Conservation (phyloP, 2,329 filamentous ascomycete species). For the Trichophyton rubrum region DNA sequence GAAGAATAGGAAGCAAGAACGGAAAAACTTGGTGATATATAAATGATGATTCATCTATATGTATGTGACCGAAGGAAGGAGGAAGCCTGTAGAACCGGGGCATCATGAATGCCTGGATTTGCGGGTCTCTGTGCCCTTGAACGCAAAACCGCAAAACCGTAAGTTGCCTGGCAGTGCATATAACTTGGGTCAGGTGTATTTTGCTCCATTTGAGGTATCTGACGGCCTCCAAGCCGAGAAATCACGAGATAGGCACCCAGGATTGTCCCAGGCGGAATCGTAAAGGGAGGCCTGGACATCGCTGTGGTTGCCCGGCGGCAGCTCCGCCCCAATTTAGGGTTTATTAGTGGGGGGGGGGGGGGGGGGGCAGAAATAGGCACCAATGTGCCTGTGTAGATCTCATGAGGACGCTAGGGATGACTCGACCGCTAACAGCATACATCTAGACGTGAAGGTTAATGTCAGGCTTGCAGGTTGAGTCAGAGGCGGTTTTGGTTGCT, state of each 20-base stretch:
- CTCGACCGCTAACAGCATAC: background rate
- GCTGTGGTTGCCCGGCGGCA: background rate
- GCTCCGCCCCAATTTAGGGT: slow-evolving; percentile 2
- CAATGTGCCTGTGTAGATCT: background rate
- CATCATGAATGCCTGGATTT: background rate
- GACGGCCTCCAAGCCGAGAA: background rate
- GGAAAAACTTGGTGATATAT: background rate
- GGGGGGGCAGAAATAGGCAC: slow-evolving; percentile 1
- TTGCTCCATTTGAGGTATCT: background rate
- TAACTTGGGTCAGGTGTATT: slow-evolving; percentile 2
- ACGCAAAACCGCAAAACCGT: background rate
- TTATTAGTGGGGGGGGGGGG: background rate
- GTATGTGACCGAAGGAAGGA: background rate
- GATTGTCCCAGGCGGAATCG: slow-evolving; percentile 1
- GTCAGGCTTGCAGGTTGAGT: slow-evolving; percentile 1
- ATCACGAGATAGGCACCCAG: background rate
- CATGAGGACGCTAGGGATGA: background rate
- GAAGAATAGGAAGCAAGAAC: background rate
- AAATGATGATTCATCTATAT: background rate
- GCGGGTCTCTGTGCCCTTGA: background rate
- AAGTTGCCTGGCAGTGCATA: slow-evolving; percentile 4
- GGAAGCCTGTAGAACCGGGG: background rate
- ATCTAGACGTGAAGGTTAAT: background rate
- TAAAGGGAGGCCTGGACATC: slow-evolving; percentile 1
- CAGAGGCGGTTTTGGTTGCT: background rate